Conservation (phyloP, 257 asterid species). For the Thymus quinquecostatus region DNA sequence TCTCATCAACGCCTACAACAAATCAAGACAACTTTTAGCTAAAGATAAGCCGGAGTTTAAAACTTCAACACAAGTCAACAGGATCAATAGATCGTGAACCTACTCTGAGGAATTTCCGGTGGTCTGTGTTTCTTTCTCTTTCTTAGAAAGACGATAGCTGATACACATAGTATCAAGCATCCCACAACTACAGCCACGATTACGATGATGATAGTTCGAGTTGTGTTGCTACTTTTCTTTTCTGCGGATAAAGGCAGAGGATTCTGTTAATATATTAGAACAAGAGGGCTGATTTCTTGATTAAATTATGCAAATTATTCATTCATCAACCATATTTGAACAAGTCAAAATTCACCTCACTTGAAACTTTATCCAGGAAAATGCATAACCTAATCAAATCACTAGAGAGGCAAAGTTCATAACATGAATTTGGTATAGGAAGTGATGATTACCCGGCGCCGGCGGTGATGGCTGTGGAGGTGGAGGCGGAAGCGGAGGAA, state of each 20-base stretch:
- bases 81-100: neutral
- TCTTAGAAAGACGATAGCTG: conserved; percentile 3
- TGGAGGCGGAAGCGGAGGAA: too few relatives aligned
- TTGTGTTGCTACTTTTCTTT: neutral
- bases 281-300: too few relatives aligned
- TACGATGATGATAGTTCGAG: conserved; percentile 12
- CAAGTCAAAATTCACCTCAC: too few relatives aligned
- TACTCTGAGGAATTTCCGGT: conserved; percentile 16
- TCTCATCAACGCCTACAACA: conserved; percentile 16
- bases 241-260: conserved; percentile 14
- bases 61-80: neutral
- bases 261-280: neutral
- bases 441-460: neutral
- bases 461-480: neutral
- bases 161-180: neutral
- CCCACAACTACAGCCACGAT: conserved; percentile 19
- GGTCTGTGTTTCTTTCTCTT: conserved; percentile 14
- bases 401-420: too few relatives aligned
- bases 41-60: neutral
- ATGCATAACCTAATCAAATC: too few relatives aligned
- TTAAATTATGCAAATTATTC: too few relatives aligned
- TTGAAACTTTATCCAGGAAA: too few relatives aligned
- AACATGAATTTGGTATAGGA: too few relatives aligned
- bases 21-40: neutral
- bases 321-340: too few relatives aligned